Conservation (phyloP, 306 rosid species). For the Prinsepia uniflora region DNA sequence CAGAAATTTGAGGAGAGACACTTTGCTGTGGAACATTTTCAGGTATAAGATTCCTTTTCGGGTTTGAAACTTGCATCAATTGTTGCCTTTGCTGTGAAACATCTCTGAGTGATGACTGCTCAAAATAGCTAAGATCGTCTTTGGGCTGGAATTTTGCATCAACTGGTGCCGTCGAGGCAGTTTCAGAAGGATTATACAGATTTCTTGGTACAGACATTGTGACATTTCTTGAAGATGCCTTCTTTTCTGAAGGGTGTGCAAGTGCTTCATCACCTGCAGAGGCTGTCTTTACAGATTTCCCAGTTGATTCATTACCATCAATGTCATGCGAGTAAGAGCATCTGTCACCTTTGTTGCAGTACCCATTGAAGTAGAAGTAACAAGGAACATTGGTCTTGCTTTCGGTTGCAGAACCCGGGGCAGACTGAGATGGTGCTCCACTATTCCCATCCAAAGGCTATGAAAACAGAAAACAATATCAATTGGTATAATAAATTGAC, state of each 20-base stretch:
- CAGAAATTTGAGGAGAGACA: constrained; percentile 25
- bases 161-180: constrained; percentile 25
- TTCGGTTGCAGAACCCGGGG: constrained; percentile 43
- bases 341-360: constrained; percentile 73
- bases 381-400: constrained; percentile 66
- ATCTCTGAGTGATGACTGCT: constrained; percentile 28
- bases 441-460: constrained; percentile 71
- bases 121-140: constrained; percentile 24
- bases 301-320: constrained; percentile 32
- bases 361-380: constrained; percentile 68
- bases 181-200: constrained; percentile 30
- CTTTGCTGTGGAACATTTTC: constrained; percentile 18
- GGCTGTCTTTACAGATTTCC: constrained; percentile 43
- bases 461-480: constrained; percentile 22
- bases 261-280: constrained; percentile 33
- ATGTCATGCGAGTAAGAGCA: constrained; percentile 68
- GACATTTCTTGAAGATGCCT: constrained; percentile 35
- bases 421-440: constrained; percentile 53
- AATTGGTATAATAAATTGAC: constrained; percentile 18
- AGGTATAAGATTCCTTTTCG: too few species aligned
- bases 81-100: constrained; percentile 21
- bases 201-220: constrained; percentile 29
- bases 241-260: constrained; percentile 36
- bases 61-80: too few species aligned
- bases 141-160: constrained; percentile 30